These are phyloP conservation scores for Elongisporangium anandrum DNA, from an alignment of 352 stramenopile genomes.

Conservation along the genomic window DNA sequence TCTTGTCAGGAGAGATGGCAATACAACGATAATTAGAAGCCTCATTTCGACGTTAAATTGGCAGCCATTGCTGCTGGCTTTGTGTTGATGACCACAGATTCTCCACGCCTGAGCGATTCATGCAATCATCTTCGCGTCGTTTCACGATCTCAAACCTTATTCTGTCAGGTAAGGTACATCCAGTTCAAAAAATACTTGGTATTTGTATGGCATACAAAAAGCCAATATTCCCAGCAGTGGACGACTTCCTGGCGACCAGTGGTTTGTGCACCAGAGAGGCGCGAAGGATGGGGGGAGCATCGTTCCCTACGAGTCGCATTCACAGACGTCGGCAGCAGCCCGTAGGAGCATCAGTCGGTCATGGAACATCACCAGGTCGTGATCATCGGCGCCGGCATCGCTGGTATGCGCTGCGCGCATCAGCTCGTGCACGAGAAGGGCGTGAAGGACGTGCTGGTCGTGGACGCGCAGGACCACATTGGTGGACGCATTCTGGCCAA, in stretches of 20 bases:
- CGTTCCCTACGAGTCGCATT: not conserved
- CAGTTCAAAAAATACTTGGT: constrained; percentile 3
- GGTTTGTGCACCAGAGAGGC: constrained; percentile 1
- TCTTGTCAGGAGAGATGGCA: no score
- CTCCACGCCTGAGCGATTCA: no score
- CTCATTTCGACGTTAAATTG: not conserved
- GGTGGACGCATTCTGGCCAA: constrained; percentile 62
- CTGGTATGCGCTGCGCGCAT: constrained; percentile 62
- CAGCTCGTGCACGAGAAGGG: constrained; percentile 50
- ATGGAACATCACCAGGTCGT: constrained; percentile 55
- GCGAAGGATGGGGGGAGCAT: not conserved
- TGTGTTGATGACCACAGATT: not conserved
- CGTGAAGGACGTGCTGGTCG: constrained; percentile 63
- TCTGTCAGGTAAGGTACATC: constrained; percentile 10
- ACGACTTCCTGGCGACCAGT: constrained; percentile 20
- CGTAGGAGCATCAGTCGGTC: constrained; percentile 1
- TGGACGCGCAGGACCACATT: constrained; percentile 61
- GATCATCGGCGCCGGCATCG: constrained; percentile 62
- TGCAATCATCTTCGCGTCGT: no score
- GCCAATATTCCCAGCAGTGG: constrained; percentile 4
- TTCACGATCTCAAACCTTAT: constrained; percentile 3
- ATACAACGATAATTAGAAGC: no score
- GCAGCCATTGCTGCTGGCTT: not conserved
- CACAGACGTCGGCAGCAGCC: not conserved
- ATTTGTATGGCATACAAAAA: constrained; percentile 4